Evolutionary conservation across 495 filamentous ascomycete species (phyloP).

Genomic region (Trichoderma asperelloides): DNA sequence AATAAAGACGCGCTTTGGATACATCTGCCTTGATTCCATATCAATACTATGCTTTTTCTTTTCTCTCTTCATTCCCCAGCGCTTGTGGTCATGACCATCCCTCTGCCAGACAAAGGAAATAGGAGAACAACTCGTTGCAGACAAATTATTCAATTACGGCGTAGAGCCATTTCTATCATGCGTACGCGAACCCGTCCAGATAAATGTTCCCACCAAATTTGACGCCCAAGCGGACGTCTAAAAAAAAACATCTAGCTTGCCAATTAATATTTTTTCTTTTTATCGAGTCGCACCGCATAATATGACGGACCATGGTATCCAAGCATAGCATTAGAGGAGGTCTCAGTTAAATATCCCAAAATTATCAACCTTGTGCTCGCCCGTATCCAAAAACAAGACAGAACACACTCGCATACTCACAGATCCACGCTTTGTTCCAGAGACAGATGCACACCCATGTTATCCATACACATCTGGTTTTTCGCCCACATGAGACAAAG

Average conservation of each 20-base stretch:
- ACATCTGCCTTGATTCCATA: background rate
- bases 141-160: slow-evolving; percentile 29
- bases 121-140: background rate
- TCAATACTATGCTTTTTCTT: background rate
- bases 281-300: background rate
- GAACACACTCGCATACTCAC: background rate
- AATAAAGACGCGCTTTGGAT: background rate
- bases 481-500: background rate
- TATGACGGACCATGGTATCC: background rate
- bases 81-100: background rate
- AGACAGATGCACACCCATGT: background rate
- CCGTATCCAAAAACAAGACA: background rate
- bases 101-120: background rate
- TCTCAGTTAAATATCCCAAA: background rate
- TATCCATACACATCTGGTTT: background rate
- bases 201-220: slow-evolving; percentile 1
- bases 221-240: background rate
- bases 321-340: background rate
- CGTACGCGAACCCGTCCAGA: slow-evolving; percentile 10
- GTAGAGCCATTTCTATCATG: slow-evolving; percentile 29
- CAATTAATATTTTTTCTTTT: background rate
- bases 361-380: slow-evolving; percentile 2
- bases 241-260: background rate
- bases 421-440: background rate
- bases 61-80: background rate